phyloP scores from a whole-genome alignment of 2,329 filamentous ascomycete genomes.

The Ceratocystis variospora region DNA sequence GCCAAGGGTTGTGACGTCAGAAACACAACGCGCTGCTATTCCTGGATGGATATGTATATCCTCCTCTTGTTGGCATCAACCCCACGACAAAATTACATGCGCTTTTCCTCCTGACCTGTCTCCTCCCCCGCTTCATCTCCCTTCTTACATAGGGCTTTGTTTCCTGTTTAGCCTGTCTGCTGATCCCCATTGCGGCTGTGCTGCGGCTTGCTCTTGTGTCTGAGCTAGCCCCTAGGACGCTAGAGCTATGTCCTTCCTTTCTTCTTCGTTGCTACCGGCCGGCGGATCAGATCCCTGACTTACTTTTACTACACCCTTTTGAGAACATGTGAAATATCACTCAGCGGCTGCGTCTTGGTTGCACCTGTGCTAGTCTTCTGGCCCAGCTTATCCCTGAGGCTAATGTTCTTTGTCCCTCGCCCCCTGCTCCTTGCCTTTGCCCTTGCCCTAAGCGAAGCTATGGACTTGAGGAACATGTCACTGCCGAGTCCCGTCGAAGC shows the following conservation, averaged over 20 bases:
- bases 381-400: background rate
- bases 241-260: background rate
- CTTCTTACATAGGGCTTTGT: background rate
- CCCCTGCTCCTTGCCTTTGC: background rate
- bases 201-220: background rate
- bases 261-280: background rate
- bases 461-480: slow-evolving; percentile 4
- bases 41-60: background rate
- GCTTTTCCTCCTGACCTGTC: background rate
- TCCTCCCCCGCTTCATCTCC: background rate
- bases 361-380: background rate
- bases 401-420: background rate
- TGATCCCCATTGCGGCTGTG: slow-evolving; percentile 5
- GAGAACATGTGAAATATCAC: background rate
- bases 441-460: background rate
- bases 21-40: background rate
- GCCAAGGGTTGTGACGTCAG: background rate
- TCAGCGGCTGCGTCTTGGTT: background rate
- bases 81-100: background rate
- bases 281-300: background rate
- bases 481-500: slow-evolving; percentile 5
- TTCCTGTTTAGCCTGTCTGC: slow-evolving; percentile 2
- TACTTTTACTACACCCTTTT: background rate
- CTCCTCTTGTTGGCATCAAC: too few relatives aligned
- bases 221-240: too few relatives aligned